These are phyloP conservation scores for Leishmania mexicana DNA, from an alignment of 208 protist genomes.

Conservation along the genomic window DNA sequence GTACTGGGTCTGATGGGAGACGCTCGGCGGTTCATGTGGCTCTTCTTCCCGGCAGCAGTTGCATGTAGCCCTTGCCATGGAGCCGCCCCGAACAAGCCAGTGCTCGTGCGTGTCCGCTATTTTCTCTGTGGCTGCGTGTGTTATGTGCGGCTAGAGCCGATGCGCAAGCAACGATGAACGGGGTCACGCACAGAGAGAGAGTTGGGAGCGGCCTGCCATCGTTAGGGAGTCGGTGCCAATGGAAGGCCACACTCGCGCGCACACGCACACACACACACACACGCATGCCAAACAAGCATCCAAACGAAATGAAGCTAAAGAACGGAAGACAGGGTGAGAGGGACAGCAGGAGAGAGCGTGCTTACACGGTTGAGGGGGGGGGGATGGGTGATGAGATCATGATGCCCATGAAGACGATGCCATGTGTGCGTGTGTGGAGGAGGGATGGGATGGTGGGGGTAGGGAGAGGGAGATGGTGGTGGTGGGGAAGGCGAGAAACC, in stretches of 20 bases:
- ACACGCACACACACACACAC: slow-evolving; percentile 6
- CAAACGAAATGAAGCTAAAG: not conserved
- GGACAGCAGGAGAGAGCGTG: not conserved
- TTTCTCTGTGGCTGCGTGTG: not conserved
- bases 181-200: not conserved
- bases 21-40: not conserved
- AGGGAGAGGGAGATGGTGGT: not conserved
- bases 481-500: too few species aligned
- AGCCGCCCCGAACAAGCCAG: not conserved
- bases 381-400: not conserved
- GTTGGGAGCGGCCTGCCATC: not conserved
- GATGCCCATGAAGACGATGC: not conserved
- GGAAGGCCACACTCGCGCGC: not conserved
- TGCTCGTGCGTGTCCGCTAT: not conserved
- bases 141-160: not conserved
- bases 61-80: not conserved
- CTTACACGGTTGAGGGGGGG: not conserved
- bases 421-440: not conserved
- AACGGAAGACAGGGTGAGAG: not conserved
- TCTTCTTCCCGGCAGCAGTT: not conserved
- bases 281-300: not conserved
- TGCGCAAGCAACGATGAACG: not conserved
- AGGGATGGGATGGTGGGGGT: not conserved
- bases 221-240: not conserved
- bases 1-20: not conserved